phyloP scores from a whole-genome alignment of 2,329 filamentous ascomycete genomes.

The Nannizziopsis barbatae region DNA sequence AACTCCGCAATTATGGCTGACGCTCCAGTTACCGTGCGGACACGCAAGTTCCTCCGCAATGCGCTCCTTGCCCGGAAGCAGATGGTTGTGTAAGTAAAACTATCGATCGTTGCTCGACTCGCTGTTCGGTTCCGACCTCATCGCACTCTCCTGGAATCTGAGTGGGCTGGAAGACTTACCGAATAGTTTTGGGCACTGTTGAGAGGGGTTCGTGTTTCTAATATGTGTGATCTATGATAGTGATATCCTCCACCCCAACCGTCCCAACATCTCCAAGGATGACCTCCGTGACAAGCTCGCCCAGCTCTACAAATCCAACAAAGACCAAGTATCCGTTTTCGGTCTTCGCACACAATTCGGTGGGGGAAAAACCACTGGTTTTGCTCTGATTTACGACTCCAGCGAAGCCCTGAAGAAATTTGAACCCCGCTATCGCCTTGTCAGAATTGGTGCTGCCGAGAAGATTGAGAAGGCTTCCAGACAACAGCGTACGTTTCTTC shows the following conservation, averaged over 20 bases:
- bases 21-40: constrained; percentile 70
- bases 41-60: constrained; percentile 99
- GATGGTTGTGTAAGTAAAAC: constrained; percentile 91
- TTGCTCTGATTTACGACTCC: constrained; percentile 97
- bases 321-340: constrained; percentile 96
- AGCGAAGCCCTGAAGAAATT: constrained; percentile 99
- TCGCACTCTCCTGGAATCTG: constrained; percentile 4
- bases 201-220: neutral
- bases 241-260: constrained; percentile 98
- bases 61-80: constrained; percentile 96
- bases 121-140: neutral
- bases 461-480: constrained; percentile 97
- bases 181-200: constrained; percentile 5
- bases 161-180: neutral
- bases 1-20: constrained; percentile 71
- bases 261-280: constrained; percentile 97
- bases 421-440: constrained; percentile 94
- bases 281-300: constrained; percentile 93
- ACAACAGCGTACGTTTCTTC: constrained; percentile 82
- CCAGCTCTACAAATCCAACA: constrained; percentile 93
- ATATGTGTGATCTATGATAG: constrained; percentile 41
- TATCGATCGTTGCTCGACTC: neutral
- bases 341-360: constrained; percentile 97
- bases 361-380: constrained; percentile 99
- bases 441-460: constrained; percentile 80